phyloP scores from a whole-genome alignment of 2,329 filamentous ascomycete species.

The Sphaerulina musiva region DNA sequence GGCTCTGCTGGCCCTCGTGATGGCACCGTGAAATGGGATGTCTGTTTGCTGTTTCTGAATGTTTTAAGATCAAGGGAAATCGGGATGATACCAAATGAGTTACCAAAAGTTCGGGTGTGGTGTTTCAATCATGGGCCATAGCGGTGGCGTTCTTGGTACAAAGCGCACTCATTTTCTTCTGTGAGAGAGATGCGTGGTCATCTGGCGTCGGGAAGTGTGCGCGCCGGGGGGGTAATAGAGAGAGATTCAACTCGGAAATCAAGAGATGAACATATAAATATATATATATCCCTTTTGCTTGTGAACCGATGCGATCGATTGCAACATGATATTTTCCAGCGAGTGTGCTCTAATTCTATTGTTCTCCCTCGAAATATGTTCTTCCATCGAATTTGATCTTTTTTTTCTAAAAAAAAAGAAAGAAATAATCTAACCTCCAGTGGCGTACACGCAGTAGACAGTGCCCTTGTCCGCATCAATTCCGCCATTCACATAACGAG shows the following conservation, averaged over 20 bases:
- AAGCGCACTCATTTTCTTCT: neutral
- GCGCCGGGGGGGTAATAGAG: too few relatives aligned
- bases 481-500: constrained; percentile 15
- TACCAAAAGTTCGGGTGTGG: neutral
- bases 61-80: neutral
- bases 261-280: too few relatives aligned
- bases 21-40: constrained; percentile 50
- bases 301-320: too few relatives aligned
- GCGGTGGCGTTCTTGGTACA: neutral
- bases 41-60: neutral
- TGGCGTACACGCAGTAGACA: constrained; percentile 16
- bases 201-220: neutral
- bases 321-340: too few relatives aligned
- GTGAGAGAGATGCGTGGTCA: neutral
- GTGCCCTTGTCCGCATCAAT: constrained; percentile 13
- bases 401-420: too few relatives aligned
- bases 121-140: neutral
- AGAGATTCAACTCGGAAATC: too few relatives aligned
- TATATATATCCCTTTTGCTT: too few relatives aligned
- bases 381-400: too few relatives aligned
- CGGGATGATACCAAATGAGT: neutral
- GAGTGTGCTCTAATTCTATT: too few relatives aligned
- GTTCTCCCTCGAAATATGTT: too few relatives aligned
- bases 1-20: constrained; percentile 89
- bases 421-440: neutral